Evolutionary conservation across 2,329 filamentous ascomycete species (phyloP).

Genomic region (Penicillium glabrum): DNA sequence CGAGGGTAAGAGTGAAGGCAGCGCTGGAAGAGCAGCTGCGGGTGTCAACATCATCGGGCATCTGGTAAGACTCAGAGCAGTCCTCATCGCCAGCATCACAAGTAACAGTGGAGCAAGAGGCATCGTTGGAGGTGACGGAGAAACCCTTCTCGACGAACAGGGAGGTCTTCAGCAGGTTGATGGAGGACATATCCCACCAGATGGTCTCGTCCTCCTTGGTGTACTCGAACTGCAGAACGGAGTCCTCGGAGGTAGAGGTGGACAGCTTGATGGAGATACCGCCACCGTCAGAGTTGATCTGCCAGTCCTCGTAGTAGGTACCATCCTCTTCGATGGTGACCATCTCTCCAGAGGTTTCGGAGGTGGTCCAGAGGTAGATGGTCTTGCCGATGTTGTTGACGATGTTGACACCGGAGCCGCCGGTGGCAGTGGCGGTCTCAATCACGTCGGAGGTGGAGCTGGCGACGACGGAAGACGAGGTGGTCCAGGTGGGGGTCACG

Average conservation of each 20-base stretch:
- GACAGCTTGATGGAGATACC: conserved; percentile 35
- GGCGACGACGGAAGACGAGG: background rate
- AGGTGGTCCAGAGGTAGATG: conserved; percentile 31
- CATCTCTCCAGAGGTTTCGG: conserved; percentile 18
- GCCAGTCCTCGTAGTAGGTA: conserved; percentile 27
- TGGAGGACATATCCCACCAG: conserved; percentile 34
- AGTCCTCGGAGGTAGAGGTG: conserved; percentile 15
- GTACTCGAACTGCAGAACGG: conserved; percentile 36
- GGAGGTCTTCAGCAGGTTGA: conserved; percentile 25
- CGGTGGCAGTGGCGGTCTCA: conserved; percentile 4
- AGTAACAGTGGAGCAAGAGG: conserved; percentile 20
- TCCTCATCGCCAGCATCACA: conserved; percentile 26
- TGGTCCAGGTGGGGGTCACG: background rate
- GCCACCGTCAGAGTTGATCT: conserved; percentile 30
- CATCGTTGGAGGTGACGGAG: conserved; percentile 23
- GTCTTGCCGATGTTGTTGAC: conserved; percentile 27
- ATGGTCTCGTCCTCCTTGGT: conserved; percentile 23
- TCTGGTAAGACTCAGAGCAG: conserved; percentile 30
- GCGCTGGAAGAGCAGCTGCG: conserved; percentile 21
- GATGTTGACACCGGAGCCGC: conserved; percentile 22
- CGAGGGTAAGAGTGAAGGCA: conserved; percentile 40
- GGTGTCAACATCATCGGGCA: conserved; percentile 29
- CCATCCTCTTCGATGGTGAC: conserved; percentile 18
- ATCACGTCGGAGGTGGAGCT: conserved; percentile 4
- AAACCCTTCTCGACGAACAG: conserved; percentile 26